phyloP scores from a whole-genome alignment of 345 rosid species.

The Linum usitatissimum region DNA sequence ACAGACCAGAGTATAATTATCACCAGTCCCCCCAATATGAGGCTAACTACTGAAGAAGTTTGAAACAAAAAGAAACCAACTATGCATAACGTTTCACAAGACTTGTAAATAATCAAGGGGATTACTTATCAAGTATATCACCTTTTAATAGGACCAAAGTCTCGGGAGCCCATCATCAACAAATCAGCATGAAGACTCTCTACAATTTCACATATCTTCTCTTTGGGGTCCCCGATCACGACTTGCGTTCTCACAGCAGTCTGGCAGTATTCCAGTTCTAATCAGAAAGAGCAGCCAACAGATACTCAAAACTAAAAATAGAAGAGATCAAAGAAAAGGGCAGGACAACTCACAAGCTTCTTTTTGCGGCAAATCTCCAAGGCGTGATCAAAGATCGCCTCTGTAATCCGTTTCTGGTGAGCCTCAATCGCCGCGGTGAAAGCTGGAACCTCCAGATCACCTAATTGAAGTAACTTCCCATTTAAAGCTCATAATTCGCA shows the following conservation, averaged over 20 bases:
- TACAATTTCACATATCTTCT: slow-evolving; percentile 63
- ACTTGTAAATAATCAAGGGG: background rate
- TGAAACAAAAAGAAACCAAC: too few species aligned
- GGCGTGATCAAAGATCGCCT: slow-evolving; percentile 51
- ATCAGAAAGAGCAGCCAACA: background rate
- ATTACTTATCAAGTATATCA: slow-evolving; percentile 3
- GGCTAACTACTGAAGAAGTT: too few species aligned
- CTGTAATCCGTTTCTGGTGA: slow-evolving; percentile 68
- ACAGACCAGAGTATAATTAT: background rate
- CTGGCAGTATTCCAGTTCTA: slow-evolving; percentile 22
- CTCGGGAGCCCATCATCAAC: slow-evolving; percentile 75
- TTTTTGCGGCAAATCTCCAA: slow-evolving; percentile 44
- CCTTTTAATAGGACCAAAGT: slow-evolving; percentile 84
- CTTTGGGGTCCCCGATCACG: slow-evolving; percentile 71
- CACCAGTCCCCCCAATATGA: background rate
- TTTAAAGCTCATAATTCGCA: background rate
- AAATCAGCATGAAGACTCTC: slow-evolving; percentile 57
- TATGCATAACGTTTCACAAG: too few species aligned
- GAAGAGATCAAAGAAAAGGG: background rate
- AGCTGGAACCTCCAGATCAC: slow-evolving; percentile 74
- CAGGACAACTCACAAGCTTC: slow-evolving; percentile 23
- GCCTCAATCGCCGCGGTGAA: slow-evolving; percentile 74
- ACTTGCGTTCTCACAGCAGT: slow-evolving; percentile 55
- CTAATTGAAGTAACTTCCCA: slow-evolving; percentile 19
- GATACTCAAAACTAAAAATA: background rate